Evolutionary conservation across 768 basidiomycete genomes (phyloP).

Genomic region (Galerina marginata): DNA sequence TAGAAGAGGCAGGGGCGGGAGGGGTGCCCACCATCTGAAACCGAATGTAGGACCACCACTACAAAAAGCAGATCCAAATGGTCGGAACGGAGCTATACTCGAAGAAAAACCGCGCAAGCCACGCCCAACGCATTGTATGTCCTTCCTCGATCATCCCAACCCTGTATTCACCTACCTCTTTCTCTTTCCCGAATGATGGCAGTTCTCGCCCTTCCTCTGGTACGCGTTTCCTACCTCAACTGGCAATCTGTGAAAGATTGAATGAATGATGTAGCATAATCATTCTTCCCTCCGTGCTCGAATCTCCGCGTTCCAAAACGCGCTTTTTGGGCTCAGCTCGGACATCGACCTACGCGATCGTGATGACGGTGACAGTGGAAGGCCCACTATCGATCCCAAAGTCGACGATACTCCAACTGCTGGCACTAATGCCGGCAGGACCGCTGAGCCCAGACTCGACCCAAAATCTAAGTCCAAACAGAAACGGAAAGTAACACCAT

Average conservation of each 20-base stretch:
- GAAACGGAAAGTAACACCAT: slow-evolving; percentile 3
- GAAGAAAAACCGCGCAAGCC: not conserved
- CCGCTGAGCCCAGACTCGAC: not conserved
- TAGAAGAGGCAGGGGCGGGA: too few species aligned
- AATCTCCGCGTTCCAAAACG: slow-evolving; percentile 43
- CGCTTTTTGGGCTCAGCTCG: slow-evolving; percentile 39
- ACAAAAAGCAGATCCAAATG: too few species aligned
- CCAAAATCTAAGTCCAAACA: slow-evolving; percentile 1
- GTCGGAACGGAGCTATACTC: too few species aligned
- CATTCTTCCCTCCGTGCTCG: slow-evolving; percentile 42
- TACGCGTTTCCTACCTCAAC: slow-evolving; percentile 15
- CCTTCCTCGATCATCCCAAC: not conserved
- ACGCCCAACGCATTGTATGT: slow-evolving; percentile 40
- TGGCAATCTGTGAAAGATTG: not conserved
- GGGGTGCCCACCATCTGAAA: too few species aligned
- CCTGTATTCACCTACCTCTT: not conserved
- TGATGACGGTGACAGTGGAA: not conserved
- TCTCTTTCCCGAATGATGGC: not conserved
- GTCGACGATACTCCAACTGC: not conserved
- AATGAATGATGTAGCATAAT: slow-evolving; percentile 28
- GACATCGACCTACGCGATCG: not conserved
- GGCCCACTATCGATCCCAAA: not conserved
- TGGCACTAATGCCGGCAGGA: not conserved
- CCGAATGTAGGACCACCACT: too few species aligned
- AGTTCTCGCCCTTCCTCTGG: slow-evolving; percentile 42